These are phyloP conservation scores for Botrytis deweyae DNA, from an alignment of 2,329 filamentous ascomycete genomes.

Conservation along the genomic window DNA sequence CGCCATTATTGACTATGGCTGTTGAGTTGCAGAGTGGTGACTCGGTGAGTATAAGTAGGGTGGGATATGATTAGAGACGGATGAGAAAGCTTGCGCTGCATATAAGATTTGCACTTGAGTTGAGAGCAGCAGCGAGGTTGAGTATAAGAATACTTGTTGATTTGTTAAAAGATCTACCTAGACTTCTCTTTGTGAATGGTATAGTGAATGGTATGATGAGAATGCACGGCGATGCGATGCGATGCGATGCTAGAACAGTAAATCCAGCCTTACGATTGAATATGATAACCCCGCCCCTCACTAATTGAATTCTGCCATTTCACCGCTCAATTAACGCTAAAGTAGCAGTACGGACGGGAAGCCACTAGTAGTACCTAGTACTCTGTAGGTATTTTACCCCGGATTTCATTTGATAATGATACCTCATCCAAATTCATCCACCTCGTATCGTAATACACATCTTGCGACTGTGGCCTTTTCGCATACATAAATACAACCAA, in stretches of 20 bases:
- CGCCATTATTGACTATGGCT: conserved; percentile 57
- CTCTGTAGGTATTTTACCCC: conserved; percentile 16
- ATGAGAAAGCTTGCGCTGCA: background rate
- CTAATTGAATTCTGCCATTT: conserved; percentile 7
- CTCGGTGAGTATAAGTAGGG: background rate
- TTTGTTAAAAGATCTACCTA: too few species aligned
- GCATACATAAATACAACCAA: conserved; percentile 2
- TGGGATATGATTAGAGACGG: background rate
- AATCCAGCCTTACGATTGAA: background rate
- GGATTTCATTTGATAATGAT: conserved; percentile 8
- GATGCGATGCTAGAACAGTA: background rate
- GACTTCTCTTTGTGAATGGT: background rate
- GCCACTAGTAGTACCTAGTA: background rate
- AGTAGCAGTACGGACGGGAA: background rate
- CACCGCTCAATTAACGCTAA: background rate
- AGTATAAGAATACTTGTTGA: background rate
- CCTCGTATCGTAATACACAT: conserved; percentile 14
- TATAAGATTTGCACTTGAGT: background rate
- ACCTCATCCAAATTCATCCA: background rate
- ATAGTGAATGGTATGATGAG: background rate
- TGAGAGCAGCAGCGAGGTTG: background rate
- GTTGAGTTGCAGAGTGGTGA: background rate
- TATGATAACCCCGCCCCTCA: background rate
- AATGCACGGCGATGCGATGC: background rate
- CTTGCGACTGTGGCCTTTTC: conserved; percentile 25